Evolutionary conservation across 163 green algal species (phyloP).

Genomic region (Prototheca stagnorum): DNA sequence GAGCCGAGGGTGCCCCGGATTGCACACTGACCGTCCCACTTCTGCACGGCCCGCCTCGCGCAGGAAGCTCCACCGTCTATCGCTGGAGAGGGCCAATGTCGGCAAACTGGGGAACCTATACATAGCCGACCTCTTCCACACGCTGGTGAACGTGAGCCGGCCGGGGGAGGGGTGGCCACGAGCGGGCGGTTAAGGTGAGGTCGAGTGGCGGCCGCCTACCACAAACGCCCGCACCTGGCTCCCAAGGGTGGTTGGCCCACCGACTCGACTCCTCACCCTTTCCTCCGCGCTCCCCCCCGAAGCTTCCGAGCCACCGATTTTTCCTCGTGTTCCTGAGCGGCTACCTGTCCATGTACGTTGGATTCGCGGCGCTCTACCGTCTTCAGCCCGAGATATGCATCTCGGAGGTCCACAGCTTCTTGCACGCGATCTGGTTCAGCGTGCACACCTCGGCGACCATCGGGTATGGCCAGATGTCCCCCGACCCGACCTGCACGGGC

Average conservation of each 20-base stretch:
- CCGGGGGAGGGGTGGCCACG: too few relatives aligned
- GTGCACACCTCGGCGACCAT: conserved; percentile 49
- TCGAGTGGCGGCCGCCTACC: background rate
- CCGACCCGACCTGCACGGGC: conserved; percentile 38
- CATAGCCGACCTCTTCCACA: conserved; percentile 16
- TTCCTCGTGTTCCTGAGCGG: conserved; percentile 28
- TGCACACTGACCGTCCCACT: background rate
- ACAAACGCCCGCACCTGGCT: too few relatives aligned
- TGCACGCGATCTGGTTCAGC: conserved; percentile 53
- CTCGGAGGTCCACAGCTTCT: conserved; percentile 24
- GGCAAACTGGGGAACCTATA: background rate
- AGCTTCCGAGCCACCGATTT: conserved; percentile 24
- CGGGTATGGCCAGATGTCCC: conserved; percentile 21
- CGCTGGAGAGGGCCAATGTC: conserved; percentile 9
- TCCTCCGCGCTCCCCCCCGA: background rate
- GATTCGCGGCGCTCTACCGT: conserved; percentile 33
- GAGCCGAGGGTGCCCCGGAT: background rate
- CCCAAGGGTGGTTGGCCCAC: too few relatives aligned
- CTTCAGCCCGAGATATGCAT: conserved; percentile 27
- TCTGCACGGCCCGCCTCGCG: background rate
- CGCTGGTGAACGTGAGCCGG: conserved; percentile 10
- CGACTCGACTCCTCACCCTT: background rate
- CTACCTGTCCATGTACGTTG: conserved; percentile 26
- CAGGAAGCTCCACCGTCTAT: background rate
- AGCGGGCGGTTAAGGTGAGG: too few relatives aligned